Evolutionary conservation across 441 rosid genomes (phyloP).

Genomic region (Pelargonium myrrhifolium): DNA sequence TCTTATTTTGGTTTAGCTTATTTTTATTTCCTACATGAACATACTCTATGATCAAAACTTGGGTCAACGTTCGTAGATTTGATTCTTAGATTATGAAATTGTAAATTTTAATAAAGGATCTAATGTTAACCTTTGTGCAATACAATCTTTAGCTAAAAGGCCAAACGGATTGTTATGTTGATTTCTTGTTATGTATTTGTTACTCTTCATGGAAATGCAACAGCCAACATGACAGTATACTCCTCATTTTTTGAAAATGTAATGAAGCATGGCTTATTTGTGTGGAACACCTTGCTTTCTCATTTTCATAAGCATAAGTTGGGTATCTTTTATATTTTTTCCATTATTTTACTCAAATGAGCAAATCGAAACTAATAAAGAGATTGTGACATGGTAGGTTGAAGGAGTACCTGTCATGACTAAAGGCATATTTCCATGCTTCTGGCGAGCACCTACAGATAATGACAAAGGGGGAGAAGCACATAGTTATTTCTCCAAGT

Average conservation of each 20-base stretch:
- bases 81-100: neutral
- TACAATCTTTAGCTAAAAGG: neutral
- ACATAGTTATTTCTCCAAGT: conserved; percentile 60
- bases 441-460: conserved; percentile 96
- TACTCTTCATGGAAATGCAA: neutral
- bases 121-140: neutral
- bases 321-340: neutral
- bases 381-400: conserved; percentile 38
- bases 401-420: conserved; percentile 62
- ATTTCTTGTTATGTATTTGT: neutral
- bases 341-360: neutral
- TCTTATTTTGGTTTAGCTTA: neutral
- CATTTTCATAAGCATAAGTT: neutral
- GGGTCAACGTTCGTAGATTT: neutral
- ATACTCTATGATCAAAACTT: neutral
- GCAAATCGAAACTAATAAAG: conserved; percentile 5
- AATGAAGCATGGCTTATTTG: conserved; percentile 5
- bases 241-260: neutral
- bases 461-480: conserved; percentile 91
- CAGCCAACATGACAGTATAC: neutral
- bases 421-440: conserved; percentile 72
- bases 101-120: neutral
- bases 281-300: neutral
- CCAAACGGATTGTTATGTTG: neutral
- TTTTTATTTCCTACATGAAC: neutral